Base-by-base conservation (phyloP, 257 asterid genomes). In the Nicotiana knightiana region DNA sequence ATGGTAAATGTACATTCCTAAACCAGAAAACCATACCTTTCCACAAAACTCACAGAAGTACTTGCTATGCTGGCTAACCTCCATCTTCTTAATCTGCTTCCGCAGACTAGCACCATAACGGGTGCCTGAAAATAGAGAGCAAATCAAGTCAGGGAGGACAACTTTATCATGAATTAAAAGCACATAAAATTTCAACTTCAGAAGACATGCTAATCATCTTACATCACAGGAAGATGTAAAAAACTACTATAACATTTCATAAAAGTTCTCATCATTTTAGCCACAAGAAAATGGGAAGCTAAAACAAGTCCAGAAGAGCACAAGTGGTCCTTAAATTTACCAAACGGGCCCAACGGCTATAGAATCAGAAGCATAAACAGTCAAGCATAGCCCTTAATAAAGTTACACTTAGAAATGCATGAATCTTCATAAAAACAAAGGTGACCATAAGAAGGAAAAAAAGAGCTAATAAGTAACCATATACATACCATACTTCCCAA, bases 61-160 rank as follows among this genome's bases (percentile, higher is more conserved):
- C 80, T 87, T 87, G 86, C 84, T 79, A 55, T 87, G 90, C 86
- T 87, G 90, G 82, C 87, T 83, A 53, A 87, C 87, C 85, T 87
- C 90, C 90, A 87, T 87, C 83, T 87, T 87, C 86, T 87, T 85
- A 57, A 87, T 87, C 84, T 87, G 90, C 84, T 87, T 87, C 21
- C 90, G 84, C 81, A 87, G 80, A 84, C 90, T 87, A 55, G 90
- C 90, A 11, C 90, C 90, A 75, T 87, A 87, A 46, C 90, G 82
- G 63, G 88, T 87, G 30, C 90, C 90, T 87, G 58, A 12, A 77
- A 3, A 81, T 59, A 54, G 13, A 28, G 39, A 12, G 59, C 48
- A 54, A 76, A 61, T 51, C 61, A 15, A 43, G 39, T 75, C 46
- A 76, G 66, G 28, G 48, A 53, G 15, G 1, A 9, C 15, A 59